Percentiles rank a stretch among this genome's conserved stretches.
Conservation (phyloP, 441 rosid species). For the Hura crepitans region DNA sequence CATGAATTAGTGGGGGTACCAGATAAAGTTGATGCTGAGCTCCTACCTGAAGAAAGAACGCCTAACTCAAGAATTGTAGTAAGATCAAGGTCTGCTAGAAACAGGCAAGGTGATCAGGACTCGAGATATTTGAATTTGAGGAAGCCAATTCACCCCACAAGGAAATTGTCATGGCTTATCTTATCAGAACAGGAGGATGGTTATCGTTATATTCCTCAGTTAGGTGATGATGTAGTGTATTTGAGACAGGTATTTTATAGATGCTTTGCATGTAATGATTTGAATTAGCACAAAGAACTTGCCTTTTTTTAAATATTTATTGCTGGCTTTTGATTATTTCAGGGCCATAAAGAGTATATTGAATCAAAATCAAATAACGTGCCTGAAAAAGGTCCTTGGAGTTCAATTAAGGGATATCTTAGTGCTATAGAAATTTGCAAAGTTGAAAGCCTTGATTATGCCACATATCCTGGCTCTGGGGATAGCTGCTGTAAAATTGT, state of each 20-base stretch:
- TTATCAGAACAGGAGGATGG: constrained; percentile 79
- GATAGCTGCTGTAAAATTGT: constrained; percentile 96
- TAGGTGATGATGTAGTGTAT: constrained; percentile 81
- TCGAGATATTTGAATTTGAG: constrained; percentile 34
- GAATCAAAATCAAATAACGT: constrained; percentile 31
- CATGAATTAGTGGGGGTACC: constrained; percentile 41
- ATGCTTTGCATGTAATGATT: constrained; percentile 15
- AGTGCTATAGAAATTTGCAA: constrained; percentile 77
- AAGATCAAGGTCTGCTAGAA: constrained; percentile 66
- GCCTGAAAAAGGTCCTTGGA: constrained; percentile 69
- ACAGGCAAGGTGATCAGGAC: constrained; percentile 53
- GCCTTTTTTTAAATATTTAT: constrained; percentile 16
- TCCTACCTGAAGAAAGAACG: constrained; percentile 50
- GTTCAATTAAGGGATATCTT: constrained; percentile 41
- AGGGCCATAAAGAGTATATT: constrained; percentile 91
- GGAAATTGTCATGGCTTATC: constrained; percentile 77
- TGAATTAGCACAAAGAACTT: constrained; percentile 13
- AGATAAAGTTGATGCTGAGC: constrained; percentile 33
- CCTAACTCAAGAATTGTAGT: constrained; percentile 51
- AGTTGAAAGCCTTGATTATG: constrained; percentile 70
- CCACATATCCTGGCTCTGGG: constrained; percentile 77
- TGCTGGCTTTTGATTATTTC: constrained; percentile 28
- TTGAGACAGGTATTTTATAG: constrained; percentile 65
- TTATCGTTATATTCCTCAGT: constrained; percentile 84
- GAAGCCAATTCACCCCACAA: constrained; percentile 46